Evolutionary conservation across 2,329 filamentous ascomycete species (phyloP).

Genomic region (Hypomyces perniciosus): DNA sequence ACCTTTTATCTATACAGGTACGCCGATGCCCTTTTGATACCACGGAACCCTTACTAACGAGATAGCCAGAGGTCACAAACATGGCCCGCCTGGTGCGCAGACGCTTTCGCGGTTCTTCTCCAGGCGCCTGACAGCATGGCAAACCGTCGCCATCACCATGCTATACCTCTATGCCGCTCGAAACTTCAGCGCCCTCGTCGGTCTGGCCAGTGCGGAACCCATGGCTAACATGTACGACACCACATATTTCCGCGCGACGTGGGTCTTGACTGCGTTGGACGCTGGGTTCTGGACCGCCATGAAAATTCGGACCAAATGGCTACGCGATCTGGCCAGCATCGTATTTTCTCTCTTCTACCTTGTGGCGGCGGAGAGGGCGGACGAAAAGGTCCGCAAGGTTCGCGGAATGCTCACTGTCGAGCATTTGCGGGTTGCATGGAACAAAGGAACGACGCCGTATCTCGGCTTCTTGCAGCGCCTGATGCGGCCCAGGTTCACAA

Average conservation of each 20-base stretch:
- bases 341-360: conserved; percentile 87
- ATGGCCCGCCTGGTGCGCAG: conserved; percentile 77
- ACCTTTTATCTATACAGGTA: conserved; percentile 74
- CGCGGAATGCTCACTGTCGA: conserved; percentile 82
- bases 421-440: conserved; percentile 89
- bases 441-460: conserved; percentile 88
- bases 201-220: conserved; percentile 87
- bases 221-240: conserved; percentile 89
- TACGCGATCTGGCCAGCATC: conserved; percentile 76
- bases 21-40: conserved; percentile 13
- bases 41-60: not conserved
- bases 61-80: conserved; percentile 62
- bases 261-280: conserved; percentile 90
- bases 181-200: conserved; percentile 89
- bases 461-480: conserved; percentile 65
- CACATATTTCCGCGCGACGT: conserved; percentile 92
- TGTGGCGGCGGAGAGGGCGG: conserved; percentile 85
- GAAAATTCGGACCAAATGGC: conserved; percentile 72
- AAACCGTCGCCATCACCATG: conserved; percentile 79
- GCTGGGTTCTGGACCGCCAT: conserved; percentile 99
- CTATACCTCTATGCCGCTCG: conserved; percentile 86
- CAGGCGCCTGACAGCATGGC: conserved; percentile 75
- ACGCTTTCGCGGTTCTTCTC: conserved; percentile 66
- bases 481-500: conserved; percentile 71
- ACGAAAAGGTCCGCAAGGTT: conserved; percentile 93